Evolutionary conservation across 2,329 filamentous ascomycete species (phyloP), one percentile per base, ranked within the genome.

Genomic region (Colletotrichum tabaci): DNA sequence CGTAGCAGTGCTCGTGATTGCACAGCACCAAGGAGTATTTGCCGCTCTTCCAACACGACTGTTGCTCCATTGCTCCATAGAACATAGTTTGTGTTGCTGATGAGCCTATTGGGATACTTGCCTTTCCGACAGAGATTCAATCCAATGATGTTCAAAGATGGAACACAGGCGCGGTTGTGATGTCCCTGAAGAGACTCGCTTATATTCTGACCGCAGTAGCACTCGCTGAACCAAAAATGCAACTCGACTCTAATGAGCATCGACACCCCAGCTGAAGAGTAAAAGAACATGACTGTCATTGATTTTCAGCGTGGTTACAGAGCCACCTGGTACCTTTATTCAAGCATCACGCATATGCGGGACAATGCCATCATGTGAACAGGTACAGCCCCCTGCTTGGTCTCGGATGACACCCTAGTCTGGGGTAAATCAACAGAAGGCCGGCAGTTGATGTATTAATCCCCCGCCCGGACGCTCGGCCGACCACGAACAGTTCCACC

Each of bases 361-460:
- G 23, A 26, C 18, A 38, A 35, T 30, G 23, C 40, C 50, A 15
- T 56, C 49, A 18, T 57, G 42, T 57, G 56, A 56, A 38, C 16
- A 15, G 8, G 18, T 35, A 18, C 16, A 6, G 21, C 15, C 38
- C 38, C 40, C 10, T 16, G 26, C 55, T 53, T 50, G 63, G 40
- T 52, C 23, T 30, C 47, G 40, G 56, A 61, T 70, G 42, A 23
- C 12, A 67, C 63, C 35, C 50, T 62, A 47, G 57, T 67, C 56
- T 56, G 67, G 67, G 55, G 56, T 71, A 61, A 61, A 38, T 71
- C 42, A 42, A n/a, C 47, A 21, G 44, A 38, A 61, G 30, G n/a
- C 63, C 67, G 56, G 63, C 42, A 67, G 60, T 70, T 50, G 49
- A 56, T 23, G 16, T 38, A 47, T 35, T 35, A 2, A 35, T 55